Conservation (phyloP, 1,139 yeast genomes). For the Hansenula lynferdii region DNA sequence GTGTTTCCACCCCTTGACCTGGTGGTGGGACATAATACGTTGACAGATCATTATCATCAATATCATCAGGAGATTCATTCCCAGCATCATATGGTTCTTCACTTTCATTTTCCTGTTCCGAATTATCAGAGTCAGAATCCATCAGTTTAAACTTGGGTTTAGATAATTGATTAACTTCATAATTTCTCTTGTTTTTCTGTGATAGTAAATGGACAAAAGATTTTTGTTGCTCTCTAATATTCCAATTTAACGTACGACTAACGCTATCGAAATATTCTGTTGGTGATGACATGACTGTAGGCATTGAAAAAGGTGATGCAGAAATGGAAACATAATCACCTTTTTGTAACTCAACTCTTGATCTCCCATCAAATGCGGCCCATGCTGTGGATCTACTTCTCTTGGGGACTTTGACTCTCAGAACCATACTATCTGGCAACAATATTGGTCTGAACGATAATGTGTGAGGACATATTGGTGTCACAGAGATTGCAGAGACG, state of each 20-base stretch:
- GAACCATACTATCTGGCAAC: constrained; percentile 78
- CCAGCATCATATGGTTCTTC: constrained; percentile 8
- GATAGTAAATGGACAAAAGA: constrained; percentile 57
- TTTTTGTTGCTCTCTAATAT: constrained; percentile 75
- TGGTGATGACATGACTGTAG: constrained; percentile 70
- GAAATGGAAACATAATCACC: constrained; percentile 77
- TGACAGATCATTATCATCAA: constrained; percentile 21
- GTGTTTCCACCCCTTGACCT: constrained; percentile 23
- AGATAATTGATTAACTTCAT: constrained; percentile 23
- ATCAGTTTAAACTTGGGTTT: constrained; percentile 20
- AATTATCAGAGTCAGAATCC: constrained; percentile 13
- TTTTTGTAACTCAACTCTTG: constrained; percentile 59
- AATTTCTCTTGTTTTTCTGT: constrained; percentile 38
- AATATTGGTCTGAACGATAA: constrained; percentile 83
- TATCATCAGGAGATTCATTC: constrained; percentile 21
- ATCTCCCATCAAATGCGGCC: constrained; percentile 89
- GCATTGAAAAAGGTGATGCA: constrained; percentile 82
- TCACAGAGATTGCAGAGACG: constrained; percentile 81
- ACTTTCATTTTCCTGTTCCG: constrained; percentile 15
- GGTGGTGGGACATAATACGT: constrained; percentile 20
- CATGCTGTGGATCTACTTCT: constrained; percentile 73
- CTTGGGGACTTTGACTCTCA: constrained; percentile 69
- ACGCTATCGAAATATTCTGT: constrained; percentile 83
- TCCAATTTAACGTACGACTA: constrained; percentile 82
- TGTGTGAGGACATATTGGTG: constrained; percentile 93